Base-by-base conservation (phyloP, 2,329 filamentous ascomycete genomes). In the Harringtonia aguacate region DNA sequence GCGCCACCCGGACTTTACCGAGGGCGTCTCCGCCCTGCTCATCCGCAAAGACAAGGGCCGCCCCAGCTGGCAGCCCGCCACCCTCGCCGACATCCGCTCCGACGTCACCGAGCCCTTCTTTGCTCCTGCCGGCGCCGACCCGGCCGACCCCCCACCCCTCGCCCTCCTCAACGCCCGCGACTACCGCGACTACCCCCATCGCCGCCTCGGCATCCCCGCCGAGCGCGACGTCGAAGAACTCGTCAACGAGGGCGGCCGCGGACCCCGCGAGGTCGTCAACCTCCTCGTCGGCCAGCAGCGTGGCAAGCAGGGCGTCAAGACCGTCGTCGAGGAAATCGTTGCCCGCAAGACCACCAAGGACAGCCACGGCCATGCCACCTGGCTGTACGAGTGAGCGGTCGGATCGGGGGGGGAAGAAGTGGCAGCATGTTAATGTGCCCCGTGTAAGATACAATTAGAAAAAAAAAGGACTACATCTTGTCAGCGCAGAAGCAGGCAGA, bases 1-100 rank as follows among this genome's bases (percentile, higher is more conserved):
- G 90, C 72, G 73, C 45, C 83, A 92, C 60, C 84, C 78, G 5
- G 92, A 98, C 63, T 98, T 98, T 58, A 80, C 80, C 36, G 86
- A 94, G 65, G 92, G 92, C 43, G 90, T 98, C n/a, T 78, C 78
- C 41, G 82, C 87, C 21, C 75, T 83, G 39, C 73, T 98, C 34
- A 75, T 92, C 54, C 73, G 78, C 56, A 87, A 87, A 65, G 55
- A 58, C 17, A 57, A 58, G 53, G 65, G 58, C 15, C 69, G 70
- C 20, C 85, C 89, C 1, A 67, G 72, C 48, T 98, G 92, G 92
- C 63, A 82, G 50, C 89, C 88, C 4, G 72, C 75, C 36, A 77
- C 73, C 8, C 70, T 97, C 2, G 71, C 77, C n/a, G 79, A 83
- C 31, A 76, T 94, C 15, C 59, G 68, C 37, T 68, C 75, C 18